phyloP scores from a whole-genome alignment of 306 rosid species.

The Quercus robur region DNA sequence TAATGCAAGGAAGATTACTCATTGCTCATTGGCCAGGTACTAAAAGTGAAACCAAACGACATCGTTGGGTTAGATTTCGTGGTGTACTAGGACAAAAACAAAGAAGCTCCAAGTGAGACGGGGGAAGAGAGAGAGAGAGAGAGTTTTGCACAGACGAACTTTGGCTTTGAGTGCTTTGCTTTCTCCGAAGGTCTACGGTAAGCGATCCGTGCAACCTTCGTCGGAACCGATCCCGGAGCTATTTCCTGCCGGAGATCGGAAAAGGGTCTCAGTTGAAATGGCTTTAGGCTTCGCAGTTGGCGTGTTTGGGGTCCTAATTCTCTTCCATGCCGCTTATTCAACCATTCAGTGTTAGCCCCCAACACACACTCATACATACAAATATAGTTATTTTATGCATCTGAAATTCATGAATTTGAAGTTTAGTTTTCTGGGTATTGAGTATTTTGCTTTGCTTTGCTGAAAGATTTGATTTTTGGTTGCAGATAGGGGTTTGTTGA shows the following conservation, averaged over 20 bases:
- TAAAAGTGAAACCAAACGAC: no score
- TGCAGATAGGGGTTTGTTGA: constrained; percentile 78
- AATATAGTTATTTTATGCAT: background rate
- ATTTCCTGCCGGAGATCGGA: constrained; percentile 24
- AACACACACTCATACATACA: background rate
- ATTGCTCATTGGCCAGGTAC: no score
- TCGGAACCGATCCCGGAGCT: background rate
- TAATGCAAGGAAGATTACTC: no score
- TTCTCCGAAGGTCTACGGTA: no score
- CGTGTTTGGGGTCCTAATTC: constrained; percentile 50
- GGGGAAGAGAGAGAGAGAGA: no score
- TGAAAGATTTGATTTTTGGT: constrained; percentile 25
- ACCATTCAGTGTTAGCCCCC: constrained; percentile 58
- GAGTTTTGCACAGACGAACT: no score
- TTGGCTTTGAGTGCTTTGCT: no score
- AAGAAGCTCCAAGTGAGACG: no score
- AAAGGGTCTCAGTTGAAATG: constrained; percentile 36
- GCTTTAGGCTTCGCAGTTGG: constrained; percentile 52
- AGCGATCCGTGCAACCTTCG: background rate
- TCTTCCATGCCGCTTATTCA: constrained; percentile 72
- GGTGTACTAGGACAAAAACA: no score
- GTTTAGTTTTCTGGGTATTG: background rate
- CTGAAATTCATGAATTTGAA: background rate
- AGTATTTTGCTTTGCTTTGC: background rate
- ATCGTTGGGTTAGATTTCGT: no score